A percentile compares a stretch with the other conserved stretches of the same genome.
phyloP scores from a whole-genome alignment of 129 eudicot species.

The Flaveria bidentis region DNA sequence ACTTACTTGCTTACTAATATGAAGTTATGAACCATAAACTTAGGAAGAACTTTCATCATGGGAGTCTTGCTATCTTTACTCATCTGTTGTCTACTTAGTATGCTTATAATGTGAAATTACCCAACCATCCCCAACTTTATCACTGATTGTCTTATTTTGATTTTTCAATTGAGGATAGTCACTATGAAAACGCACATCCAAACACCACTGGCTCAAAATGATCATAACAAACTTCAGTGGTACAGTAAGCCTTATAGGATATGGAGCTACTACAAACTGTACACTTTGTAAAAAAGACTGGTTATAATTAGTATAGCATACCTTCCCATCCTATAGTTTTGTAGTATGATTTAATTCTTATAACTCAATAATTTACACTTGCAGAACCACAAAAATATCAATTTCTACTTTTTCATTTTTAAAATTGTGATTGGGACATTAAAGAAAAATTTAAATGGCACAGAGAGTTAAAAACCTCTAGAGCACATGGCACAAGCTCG shows the following conservation, averaged over 20 bases:
- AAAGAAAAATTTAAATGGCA: slow-evolving; percentile 20
- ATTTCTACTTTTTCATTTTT: neutral
- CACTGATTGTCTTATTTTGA: neutral
- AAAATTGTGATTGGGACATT: slow-evolving; percentile 11
- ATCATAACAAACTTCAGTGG: slow-evolving; percentile 5
- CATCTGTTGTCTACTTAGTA: slow-evolving; percentile 2
- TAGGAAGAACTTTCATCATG: neutral
- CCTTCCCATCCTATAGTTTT: neutral
- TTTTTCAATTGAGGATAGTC: neutral
- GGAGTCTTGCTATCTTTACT: neutral
- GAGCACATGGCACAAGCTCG: slow-evolving; percentile 66
- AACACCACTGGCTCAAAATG: slow-evolving; percentile 7
- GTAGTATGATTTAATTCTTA: neutral
- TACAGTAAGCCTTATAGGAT: neutral
- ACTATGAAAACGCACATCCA: slow-evolving; percentile 1
- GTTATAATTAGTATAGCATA: slow-evolving; percentile 7
- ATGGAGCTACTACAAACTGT: slow-evolving; percentile 6
- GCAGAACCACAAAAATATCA: slow-evolving; percentile 5
- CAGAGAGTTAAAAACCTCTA: slow-evolving; percentile 57
- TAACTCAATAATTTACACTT: slow-evolving; percentile 6
- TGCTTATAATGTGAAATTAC: slow-evolving; percentile 3
- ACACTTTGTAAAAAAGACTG: slow-evolving; percentile 16
- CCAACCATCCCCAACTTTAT: neutral
- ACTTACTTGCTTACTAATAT: slow-evolving; percentile 13
- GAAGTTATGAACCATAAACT: neutral